Base-by-base conservation (phyloP, 208 protist genomes). In the Eutreptiella sp. region DNA sequence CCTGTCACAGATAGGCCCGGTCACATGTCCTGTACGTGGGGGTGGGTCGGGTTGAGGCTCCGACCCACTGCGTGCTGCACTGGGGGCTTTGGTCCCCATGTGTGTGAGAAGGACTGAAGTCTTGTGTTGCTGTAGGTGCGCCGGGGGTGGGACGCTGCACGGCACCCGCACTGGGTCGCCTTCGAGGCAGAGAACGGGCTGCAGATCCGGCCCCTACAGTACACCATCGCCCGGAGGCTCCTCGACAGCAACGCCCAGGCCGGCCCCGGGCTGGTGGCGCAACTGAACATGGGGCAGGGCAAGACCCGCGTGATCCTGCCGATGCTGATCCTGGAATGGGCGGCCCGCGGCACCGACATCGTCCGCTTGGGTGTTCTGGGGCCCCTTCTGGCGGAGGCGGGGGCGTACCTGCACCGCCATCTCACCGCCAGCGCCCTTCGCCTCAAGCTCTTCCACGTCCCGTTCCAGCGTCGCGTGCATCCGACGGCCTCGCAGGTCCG, bases 231-330 rank as follows among this genome's bases (percentile, higher is more conserved):
- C 19, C n/a, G n/a, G n/a, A n/a, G n/a, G n/a, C n/a, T n/a, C n/a
- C n/a, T n/a, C n/a, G n/a, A n/a, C n/a, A n/a, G n/a, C n/a, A 5
- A 48, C 19, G 26, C 23, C 19, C 16, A 28, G 43, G 9, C 16
- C 9, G 26, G 7, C 26, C 43, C 43, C 26, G 21, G 21, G 19
- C 14, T 23, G 9, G 53, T 32, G 3, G 36, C 5, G 36, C 31
- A 60, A 39, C 53, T 60, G 24, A 45, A 60, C 53, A 60, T 60
- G 53, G 53, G 53, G 29, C 38, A 60, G 31, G 53, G 53, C 7
- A 60, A 60, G 21, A 60, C 53, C 14, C 31, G 36, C 2, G 53
- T 60, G 21, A 46, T 60, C 24, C 29, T 60, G 35, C 53, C 53
- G 53, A 46, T 60, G 53, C 23, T 60, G 36, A 2, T 60, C 16